These are phyloP conservation scores for Apiospora kogelbergensis DNA, from an alignment of 2,329 filamentous ascomycete genomes.

Conservation along the genomic window DNA sequence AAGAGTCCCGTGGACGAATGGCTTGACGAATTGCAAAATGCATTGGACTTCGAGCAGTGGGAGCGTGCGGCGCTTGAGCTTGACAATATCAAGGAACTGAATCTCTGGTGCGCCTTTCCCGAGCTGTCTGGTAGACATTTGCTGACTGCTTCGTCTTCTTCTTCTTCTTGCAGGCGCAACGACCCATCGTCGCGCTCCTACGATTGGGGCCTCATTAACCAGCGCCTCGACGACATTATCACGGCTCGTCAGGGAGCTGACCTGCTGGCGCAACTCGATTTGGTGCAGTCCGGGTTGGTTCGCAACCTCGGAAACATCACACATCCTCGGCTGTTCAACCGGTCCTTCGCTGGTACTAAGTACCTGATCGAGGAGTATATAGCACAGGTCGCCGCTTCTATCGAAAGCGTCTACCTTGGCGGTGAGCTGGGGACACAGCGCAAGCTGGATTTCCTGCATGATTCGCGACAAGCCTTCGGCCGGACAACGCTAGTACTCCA, in stretches of 20 bases:
- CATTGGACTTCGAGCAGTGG: slow-evolving; percentile 80
- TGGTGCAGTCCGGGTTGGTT: slow-evolving; percentile 75
- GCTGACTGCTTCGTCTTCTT: neutral
- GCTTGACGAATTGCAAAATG: slow-evolving; percentile 63
- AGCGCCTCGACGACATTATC: slow-evolving; percentile 70
- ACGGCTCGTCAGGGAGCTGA: slow-evolving; percentile 70
- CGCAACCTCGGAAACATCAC: slow-evolving; percentile 93
- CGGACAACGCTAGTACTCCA: slow-evolving; percentile 83
- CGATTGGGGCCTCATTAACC: slow-evolving; percentile 80
- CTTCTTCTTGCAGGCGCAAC: slow-evolving; percentile 73
- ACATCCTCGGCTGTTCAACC: slow-evolving; percentile 76
- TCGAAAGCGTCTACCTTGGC: slow-evolving; percentile 68
- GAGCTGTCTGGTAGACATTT: neutral
- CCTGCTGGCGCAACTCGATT: slow-evolving; percentile 72
- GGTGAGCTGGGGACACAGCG: slow-evolving; percentile 53
- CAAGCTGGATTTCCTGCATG: slow-evolving; percentile 83
- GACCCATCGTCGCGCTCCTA: slow-evolving; percentile 80
- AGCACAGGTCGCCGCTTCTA: slow-evolving; percentile 75
- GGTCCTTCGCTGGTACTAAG: slow-evolving; percentile 86
- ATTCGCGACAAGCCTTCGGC: slow-evolving; percentile 85
- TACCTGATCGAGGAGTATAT: slow-evolving; percentile 90
- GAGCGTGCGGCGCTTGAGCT: slow-evolving; percentile 78
- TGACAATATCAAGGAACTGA: slow-evolving; percentile 78
- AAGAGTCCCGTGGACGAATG: slow-evolving; percentile 66
- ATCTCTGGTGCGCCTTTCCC: slow-evolving; percentile 64